Base-by-base conservation (phyloP, 2,329 filamentous ascomycete species). In the Septoria linicola region DNA sequence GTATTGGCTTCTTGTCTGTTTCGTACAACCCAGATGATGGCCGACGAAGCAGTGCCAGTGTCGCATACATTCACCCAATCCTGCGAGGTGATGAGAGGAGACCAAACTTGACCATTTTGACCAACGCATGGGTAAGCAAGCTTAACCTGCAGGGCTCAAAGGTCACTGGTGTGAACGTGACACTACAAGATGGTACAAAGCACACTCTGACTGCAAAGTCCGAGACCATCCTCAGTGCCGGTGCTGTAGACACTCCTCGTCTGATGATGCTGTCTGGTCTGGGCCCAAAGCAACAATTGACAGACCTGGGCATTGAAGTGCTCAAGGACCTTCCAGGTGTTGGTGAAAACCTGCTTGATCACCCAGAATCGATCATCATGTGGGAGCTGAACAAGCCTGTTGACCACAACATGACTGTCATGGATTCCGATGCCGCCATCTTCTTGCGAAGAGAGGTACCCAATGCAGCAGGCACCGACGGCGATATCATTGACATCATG, bases 51-150 rank as follows among this genome's bases (percentile, higher is more conserved):
- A 91, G 87, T 67, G 89, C 90, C 53, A 90, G 86, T 52, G 89
- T 95, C 17, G 90, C 90, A 14, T 96, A 96, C 73, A 91, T 96
- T 66, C 90, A 96, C 72, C 90, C 90, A 30, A 90, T 95, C 65
- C 80, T 95, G 45, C 82, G 86, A 34, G 89, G 88, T 34, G 85
- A 90, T 41, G 89, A 95, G 77, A 82, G 84, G 69, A 80, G 88
- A 50, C 83, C 88, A 11, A 96, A 96, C 74, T 72, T 96, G 68
- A 93, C 88, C 31, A 79, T 96, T 54, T 77, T 96, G 53, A 95
- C 89, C 66, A 86, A 95, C 66, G 87, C 89, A 20, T 93, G 89
- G 84, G 90, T 95, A 54, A 87, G 82, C 68, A 88, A 85, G 70
- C 73, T 96, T 67, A 88, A 92, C 62, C 80, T 95, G 45, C 73